These are phyloP conservation scores for Rhexocercosporidium sp. DNA, from an alignment of 2,329 filamentous ascomycete genomes.

Conservation along the genomic window DNA sequence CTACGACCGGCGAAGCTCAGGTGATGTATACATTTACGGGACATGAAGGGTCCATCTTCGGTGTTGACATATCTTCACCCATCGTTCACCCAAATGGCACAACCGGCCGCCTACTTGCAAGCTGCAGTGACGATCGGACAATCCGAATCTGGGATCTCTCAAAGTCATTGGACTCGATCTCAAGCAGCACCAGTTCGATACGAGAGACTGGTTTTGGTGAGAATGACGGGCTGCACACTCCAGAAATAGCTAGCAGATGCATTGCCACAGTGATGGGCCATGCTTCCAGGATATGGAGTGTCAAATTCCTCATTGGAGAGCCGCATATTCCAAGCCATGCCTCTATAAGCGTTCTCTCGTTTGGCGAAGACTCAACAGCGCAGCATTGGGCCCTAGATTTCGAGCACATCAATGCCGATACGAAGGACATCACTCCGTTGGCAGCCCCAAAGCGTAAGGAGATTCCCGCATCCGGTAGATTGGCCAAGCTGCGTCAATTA, in stretches of 20 bases:
- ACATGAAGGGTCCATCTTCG: slow-evolving; percentile 94
- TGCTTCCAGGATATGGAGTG: slow-evolving; percentile 85
- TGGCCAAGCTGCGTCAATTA: slow-evolving; percentile 53
- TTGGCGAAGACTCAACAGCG: slow-evolving; percentile 82
- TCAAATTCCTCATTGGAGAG: slow-evolving; percentile 63
- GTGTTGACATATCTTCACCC: slow-evolving; percentile 75
- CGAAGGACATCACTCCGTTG: background rate
- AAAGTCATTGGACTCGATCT: background rate
- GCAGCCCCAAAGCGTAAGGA: background rate
- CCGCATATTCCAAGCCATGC: slow-evolving; percentile 17
- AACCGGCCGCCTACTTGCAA: slow-evolving; percentile 72
- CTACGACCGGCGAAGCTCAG: slow-evolving; percentile 44
- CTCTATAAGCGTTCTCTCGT: slow-evolving; percentile 67
- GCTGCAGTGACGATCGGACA: slow-evolving; percentile 93
- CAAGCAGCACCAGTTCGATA: slow-evolving; percentile 1
- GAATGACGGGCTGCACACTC: slow-evolving; percentile 41
- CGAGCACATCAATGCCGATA: background rate
- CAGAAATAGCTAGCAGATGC: slow-evolving; percentile 49
- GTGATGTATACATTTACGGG: slow-evolving; percentile 62
- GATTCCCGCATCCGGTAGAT: background rate
- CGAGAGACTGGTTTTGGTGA: slow-evolving; percentile 69
- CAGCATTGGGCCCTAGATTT: slow-evolving; percentile 65
- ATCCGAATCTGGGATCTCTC: slow-evolving; percentile 84
- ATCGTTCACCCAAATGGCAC: slow-evolving; percentile 48
- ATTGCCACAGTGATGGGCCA: slow-evolving; percentile 85